Conservation (phyloP, 495 filamentous ascomycete species). For the Daldinia caldariorum region DNA sequence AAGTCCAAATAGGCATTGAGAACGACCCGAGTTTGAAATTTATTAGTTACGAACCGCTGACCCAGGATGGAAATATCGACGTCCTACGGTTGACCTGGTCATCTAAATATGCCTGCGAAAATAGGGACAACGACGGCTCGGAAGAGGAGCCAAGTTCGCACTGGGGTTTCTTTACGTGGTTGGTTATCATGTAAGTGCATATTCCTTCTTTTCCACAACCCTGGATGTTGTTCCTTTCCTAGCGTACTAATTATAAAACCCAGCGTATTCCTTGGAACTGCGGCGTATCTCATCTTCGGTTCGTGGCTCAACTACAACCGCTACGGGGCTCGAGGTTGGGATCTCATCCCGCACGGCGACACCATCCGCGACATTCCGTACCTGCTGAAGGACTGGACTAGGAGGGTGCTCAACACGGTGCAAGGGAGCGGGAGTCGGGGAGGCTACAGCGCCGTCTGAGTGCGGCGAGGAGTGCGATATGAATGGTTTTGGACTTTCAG, state of each 20-base stretch:
- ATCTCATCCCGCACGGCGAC: slow-evolving; percentile 91
- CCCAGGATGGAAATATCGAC: slow-evolving; percentile 55
- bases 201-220: background rate
- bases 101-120: slow-evolving; percentile 86
- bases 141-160: slow-evolving; percentile 49
- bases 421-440: slow-evolving; percentile 83
- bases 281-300: slow-evolving; percentile 95
- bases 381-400: slow-evolving; percentile 85
- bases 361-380: slow-evolving; percentile 93
- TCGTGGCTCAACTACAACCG: slow-evolving; percentile 99
- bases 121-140: slow-evolving; percentile 58
- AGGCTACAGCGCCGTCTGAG: slow-evolving; percentile 92
- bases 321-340: slow-evolving; percentile 94
- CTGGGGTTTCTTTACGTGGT: slow-evolving; percentile 99
- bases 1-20: slow-evolving; percentile 55
- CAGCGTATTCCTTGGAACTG: slow-evolving; percentile 84
- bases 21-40: slow-evolving; percentile 72
- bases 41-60: slow-evolving; percentile 69
- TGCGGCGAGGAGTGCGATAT: background rate
- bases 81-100: slow-evolving; percentile 80
- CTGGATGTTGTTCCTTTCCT: background rate
- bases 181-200: slow-evolving; percentile 88
- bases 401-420: slow-evolving; percentile 80
- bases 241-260: slow-evolving; percentile 18
- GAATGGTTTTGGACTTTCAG: background rate